phyloP scores from a whole-genome alignment of 129 eudicot genomes.

The Pittosporum tobira region DNA sequence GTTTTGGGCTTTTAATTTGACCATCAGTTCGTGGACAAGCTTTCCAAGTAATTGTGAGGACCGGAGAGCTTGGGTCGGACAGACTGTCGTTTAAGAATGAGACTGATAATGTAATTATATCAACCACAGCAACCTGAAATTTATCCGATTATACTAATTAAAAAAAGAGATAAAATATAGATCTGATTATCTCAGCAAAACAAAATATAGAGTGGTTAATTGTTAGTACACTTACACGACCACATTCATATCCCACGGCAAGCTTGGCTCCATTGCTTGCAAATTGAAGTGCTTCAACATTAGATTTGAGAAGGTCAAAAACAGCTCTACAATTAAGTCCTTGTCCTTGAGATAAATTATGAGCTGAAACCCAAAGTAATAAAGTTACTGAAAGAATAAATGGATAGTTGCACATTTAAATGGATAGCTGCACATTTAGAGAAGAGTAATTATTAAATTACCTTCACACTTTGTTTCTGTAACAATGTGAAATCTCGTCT shows the following conservation, averaged over 20 bases:
- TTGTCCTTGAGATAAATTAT: conserved; percentile 37
- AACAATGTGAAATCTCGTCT: conserved; percentile 40
- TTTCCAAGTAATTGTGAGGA: conserved; percentile 39
- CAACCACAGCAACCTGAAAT: conserved; percentile 81
- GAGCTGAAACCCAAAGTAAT: conserved; percentile 34
- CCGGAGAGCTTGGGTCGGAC: conserved; percentile 37
- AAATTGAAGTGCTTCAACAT: conserved; percentile 55
- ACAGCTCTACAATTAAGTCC: conserved; percentile 58
- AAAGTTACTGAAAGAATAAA: conserved; percentile 5
- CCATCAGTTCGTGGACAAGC: conserved; percentile 18
- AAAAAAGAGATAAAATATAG: not conserved
- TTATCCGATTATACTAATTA: not conserved
- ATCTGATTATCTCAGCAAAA: not conserved
- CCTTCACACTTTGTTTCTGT: conserved; percentile 56
- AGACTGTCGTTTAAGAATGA: conserved; percentile 37
- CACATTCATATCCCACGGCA: conserved; percentile 59
- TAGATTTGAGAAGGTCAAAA: conserved; percentile 46
- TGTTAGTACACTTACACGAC: conserved; percentile 54
- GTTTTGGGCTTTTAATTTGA: conserved; percentile 35
- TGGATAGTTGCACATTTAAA: not conserved
- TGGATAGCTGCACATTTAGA: not conserved
- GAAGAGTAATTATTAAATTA: conserved; percentile 15
- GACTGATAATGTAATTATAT: conserved; percentile 49
- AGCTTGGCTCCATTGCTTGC: conserved; percentile 60
- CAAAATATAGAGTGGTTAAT: not conserved